Evolutionary conservation across 2,329 filamentous ascomycete genomes (phyloP).

Genomic region (Alternaria triticimaculans): DNA sequence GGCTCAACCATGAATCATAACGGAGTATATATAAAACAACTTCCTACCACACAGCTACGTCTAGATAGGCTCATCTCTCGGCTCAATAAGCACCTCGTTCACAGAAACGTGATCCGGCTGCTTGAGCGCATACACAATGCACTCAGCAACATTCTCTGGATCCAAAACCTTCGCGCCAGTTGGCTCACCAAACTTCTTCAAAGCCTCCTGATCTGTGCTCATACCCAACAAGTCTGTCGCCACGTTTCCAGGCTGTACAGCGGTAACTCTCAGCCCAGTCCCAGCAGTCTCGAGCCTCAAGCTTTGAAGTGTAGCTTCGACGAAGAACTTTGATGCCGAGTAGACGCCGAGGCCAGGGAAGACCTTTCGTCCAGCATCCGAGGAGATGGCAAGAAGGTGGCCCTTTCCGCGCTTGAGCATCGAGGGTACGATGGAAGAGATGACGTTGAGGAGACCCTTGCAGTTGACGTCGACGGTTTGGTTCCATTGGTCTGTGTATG

Average conservation of each 20-base stretch:
- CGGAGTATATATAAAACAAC: no score
- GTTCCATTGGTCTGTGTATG: constrained; percentile 76
- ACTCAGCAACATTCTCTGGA: constrained; percentile 72
- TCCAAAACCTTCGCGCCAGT: constrained; percentile 77
- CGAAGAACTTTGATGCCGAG: constrained; percentile 84
- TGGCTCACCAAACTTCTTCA: constrained; percentile 80
- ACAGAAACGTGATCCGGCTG: constrained; percentile 79
- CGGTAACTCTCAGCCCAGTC: constrained; percentile 73
- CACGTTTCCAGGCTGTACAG: constrained; percentile 79
- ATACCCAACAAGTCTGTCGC: constrained; percentile 75
- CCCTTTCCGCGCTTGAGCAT: constrained; percentile 74
- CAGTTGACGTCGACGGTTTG: constrained; percentile 85
- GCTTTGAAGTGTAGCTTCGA: constrained; percentile 79
- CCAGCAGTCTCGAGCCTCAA: constrained; percentile 78
- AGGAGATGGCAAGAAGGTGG: constrained; percentile 82
- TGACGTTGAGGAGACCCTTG: constrained; percentile 78
- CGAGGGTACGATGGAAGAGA: constrained; percentile 71
- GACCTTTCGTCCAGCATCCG: constrained; percentile 80
- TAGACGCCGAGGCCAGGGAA: constrained; percentile 84
- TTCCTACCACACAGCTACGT: neutral
- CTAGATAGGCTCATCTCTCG: constrained; percentile 47
- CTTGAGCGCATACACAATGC: constrained; percentile 75
- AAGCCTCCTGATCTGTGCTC: constrained; percentile 76
- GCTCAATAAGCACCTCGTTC: constrained; percentile 75
- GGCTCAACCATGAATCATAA: neutral